phyloP scores from a whole-genome alignment of 2,329 filamentous ascomycete genomes.

The Colletotrichum cereale region DNA sequence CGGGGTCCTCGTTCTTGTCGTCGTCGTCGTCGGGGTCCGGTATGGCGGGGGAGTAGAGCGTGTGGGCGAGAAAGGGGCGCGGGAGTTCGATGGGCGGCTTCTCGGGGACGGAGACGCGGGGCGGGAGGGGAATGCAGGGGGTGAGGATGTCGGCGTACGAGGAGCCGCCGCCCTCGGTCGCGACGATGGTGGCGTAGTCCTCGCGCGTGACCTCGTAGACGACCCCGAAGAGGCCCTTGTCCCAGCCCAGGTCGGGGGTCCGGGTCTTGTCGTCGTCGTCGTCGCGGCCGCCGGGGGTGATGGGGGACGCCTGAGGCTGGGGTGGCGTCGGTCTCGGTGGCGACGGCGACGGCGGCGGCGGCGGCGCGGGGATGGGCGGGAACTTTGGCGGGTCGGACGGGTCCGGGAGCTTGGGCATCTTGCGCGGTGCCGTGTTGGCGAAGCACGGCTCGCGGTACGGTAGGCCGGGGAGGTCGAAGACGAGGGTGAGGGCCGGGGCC shows the following conservation, averaged over 20 bases:
- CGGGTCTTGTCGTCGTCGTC: not conserved
- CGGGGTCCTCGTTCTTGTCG: conserved; percentile 42
- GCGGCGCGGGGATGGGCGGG: conserved; percentile 45
- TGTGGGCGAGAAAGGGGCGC: conserved; percentile 83
- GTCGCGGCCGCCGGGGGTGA: conserved; percentile 4
- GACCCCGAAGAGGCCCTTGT: conserved; percentile 88
- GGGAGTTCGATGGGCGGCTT: conserved; percentile 67
- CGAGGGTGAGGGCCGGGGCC: conserved; percentile 81
- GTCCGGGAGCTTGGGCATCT: conserved; percentile 59
- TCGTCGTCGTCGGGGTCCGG: conserved; percentile 50
- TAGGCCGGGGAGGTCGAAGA: conserved; percentile 87
- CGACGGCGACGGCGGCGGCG: conserved; percentile 36
- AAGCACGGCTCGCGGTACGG: conserved; percentile 94
- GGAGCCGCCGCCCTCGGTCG: conserved; percentile 88
- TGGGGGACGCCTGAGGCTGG: not conserved
- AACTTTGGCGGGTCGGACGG: conserved; percentile 48
- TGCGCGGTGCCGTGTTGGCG: conserved; percentile 79
- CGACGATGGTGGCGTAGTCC: conserved; percentile 89
- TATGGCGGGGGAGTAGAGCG: conserved; percentile 77
- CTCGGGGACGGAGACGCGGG: conserved; percentile 71
- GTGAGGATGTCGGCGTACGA: conserved; percentile 89
- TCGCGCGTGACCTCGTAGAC: conserved; percentile 91
- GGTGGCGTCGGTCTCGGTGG: not conserved
- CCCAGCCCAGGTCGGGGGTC: conserved; percentile 63
- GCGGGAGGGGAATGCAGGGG: conserved; percentile 78